Evolutionary conservation across 129 eudicot genomes (phyloP).

Genomic region (Lonicera japonica): DNA sequence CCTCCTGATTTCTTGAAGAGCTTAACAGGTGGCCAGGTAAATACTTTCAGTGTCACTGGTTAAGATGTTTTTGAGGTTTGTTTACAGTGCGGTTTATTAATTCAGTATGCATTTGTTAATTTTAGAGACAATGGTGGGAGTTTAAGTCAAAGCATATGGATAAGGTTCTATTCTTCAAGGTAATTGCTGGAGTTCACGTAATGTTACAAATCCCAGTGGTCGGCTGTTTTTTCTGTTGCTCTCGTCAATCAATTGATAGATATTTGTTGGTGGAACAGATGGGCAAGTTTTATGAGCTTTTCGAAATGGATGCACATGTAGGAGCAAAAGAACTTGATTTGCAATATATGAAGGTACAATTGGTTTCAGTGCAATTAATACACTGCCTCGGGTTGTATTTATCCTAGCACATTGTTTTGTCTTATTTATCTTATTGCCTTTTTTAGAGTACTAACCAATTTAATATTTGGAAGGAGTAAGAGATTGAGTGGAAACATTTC

Average conservation of each 20-base stretch:
- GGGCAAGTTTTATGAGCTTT: conserved; percentile 98
- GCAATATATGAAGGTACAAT: conserved; percentile 95
- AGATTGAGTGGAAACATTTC: neutral
- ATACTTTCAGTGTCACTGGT: conserved; percentile 11
- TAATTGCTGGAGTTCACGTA: conserved; percentile 16
- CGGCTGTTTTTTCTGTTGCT: neutral
- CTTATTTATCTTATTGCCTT: neutral
- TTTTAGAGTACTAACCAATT: neutral
- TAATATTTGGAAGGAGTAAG: neutral
- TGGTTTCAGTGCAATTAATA: neutral
- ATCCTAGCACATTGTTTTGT: neutral
- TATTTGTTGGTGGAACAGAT: conserved; percentile 42
- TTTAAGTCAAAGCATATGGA: conserved; percentile 96
- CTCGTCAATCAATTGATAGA: neutral
- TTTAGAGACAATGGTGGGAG: conserved; percentile 99
- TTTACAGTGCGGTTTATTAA: conserved; percentile 3
- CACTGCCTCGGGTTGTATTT: neutral
- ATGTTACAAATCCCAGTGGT: neutral
- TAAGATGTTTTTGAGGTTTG: neutral
- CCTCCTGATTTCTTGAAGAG: conserved; percentile 60
- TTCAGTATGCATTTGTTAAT: conserved; percentile 9
- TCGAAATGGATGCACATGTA: conserved; percentile 96
- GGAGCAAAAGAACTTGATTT: conserved; percentile 95
- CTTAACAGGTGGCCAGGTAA: conserved; percentile 94
- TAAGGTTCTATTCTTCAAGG: conserved; percentile 95